Evolutionary conservation across 2,329 filamentous ascomycete genomes (phyloP), one percentile per base, ranked within the genome.

Genomic region (Pezizomycotina sp.): DNA sequence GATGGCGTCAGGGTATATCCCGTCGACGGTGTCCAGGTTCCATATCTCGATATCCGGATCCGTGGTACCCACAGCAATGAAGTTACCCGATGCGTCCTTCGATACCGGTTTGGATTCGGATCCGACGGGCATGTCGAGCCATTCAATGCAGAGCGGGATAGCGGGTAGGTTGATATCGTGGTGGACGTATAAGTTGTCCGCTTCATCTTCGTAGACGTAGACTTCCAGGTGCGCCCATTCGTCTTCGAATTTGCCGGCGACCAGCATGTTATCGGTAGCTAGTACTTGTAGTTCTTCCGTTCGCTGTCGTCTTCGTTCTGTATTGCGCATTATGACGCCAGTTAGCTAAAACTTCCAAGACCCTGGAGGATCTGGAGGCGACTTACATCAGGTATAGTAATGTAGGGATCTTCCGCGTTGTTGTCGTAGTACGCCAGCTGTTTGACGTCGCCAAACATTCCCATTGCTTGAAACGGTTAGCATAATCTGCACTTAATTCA

Each of bases 131-230:
- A 92, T 67, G 56, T 93, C 81, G 27, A 98, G 62, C 89, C 89
- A 98, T 62, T 98, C 89, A 25, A 95, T 69, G 53, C 82, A 89
- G 5, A 98, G 71, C 7, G 89, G 89, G 54, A 98, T 92, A 15
- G 86, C 86, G 20, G 89, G 89, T 37, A 98, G 69, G 86, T 98
- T 95, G 52, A 98, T 92, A 59, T 98, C 89, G 68, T 98, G 89
- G 62, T 98, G 89, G 15, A 98, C 86, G 58, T 98, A 98, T 43
- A 98, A 74, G 56, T 98, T 98, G 60, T 95, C 89, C 27, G 76
- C 79, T 45, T 73, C 73, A 51, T 95, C 89, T 58, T 98, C 89
- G 60, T 95, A 98, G 18, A 98, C 83, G 54, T 95, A 93, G 13
- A 95, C 78, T 58, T 98, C 89, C 16, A 98, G 66, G 58, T 95